Evolutionary conservation across 2,329 filamentous ascomycete species (phyloP), one percentile per base, ranked within the genome.

Genomic region (Zarea fungicola): DNA sequence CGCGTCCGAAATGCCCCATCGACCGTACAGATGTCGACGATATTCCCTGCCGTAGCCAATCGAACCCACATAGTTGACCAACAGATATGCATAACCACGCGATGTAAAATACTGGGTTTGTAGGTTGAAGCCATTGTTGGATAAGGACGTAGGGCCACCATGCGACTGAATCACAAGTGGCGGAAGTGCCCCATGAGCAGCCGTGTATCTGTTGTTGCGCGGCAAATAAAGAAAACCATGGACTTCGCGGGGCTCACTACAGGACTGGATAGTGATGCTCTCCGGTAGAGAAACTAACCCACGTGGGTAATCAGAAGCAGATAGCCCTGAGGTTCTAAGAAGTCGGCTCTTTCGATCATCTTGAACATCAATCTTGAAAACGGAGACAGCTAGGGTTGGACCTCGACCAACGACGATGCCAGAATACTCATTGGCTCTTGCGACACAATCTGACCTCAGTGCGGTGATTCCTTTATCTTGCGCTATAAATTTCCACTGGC

Each of bases 1-100:
- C 0, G 71, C 65, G 52, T 81, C 78, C 1, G 73, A 60, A 1
- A 74, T 53, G 6, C 77, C 77, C 75, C 74, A 80, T 21, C 70
- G 63, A 0, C 69, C 67, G 46, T 75, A 73, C 0, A 81, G 63
- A 5, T 67, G 62, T 22, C 76, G 67, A 0, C 76, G 69, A 53
- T 79, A 81, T 6, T 65, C 62, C 4, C 70, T 66, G 1, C 77
- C 76, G 56, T 77, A 74, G 2, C 72, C 75, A 0, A 68, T 73
- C 1, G 74, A 78, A 4, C 77, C 77, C 3, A 67, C 69, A 55
- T 79, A 77, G 58, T 80, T 80, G 28, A 80, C 62, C 3, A 66
- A 63, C 11, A 74, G 66, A 42, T 71, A 71, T 1, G 75, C 76
- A 48, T 74, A 81, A 4, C 77, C 77, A 11, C 78, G 65, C 4